Conservation (phyloP, 306 rosid genomes). For the Macrotyloma uniflorum region DNA sequence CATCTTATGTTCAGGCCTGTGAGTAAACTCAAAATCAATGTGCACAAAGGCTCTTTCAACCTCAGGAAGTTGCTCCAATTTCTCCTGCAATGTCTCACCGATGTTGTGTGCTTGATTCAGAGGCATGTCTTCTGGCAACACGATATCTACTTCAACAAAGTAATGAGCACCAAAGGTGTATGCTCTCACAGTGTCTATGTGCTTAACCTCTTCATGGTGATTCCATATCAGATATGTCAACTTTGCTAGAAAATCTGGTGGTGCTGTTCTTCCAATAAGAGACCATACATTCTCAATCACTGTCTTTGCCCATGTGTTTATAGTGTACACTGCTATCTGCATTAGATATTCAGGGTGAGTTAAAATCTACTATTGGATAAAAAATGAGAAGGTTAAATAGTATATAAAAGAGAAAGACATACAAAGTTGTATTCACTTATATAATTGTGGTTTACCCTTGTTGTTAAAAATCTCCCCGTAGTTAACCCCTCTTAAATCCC, state of each 20-base stretch:
- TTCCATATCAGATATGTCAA: slow-evolving; percentile 66
- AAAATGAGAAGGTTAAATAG: too few relatives aligned
- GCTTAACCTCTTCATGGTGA: slow-evolving; percentile 59
- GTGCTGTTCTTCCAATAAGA: slow-evolving; percentile 63
- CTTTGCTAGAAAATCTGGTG: slow-evolving; percentile 63
- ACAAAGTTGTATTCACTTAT: too few relatives aligned
- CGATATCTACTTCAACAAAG: slow-evolving; percentile 72
- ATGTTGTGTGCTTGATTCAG: slow-evolving; percentile 61
- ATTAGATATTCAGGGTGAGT: slow-evolving; percentile 21
- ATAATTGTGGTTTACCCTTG: too few relatives aligned
- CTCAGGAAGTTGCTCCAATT: slow-evolving; percentile 62
- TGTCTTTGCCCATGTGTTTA: slow-evolving; percentile 61
- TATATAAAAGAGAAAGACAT: too few relatives aligned
- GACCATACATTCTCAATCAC: slow-evolving; percentile 67
- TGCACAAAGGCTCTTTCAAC: slow-evolving; percentile 75
- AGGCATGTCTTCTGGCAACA: slow-evolving; percentile 59
- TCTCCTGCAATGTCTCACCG: slow-evolving; percentile 64
- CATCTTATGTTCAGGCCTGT: slow-evolving; percentile 63
- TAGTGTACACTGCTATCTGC: slow-evolving; percentile 68
- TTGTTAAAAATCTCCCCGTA: too few relatives aligned
- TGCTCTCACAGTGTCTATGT: slow-evolving; percentile 71
- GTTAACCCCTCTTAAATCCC: too few relatives aligned
- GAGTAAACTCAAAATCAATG: slow-evolving; percentile 62
- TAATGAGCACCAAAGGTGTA: slow-evolving; percentile 64
- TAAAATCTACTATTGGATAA: too few relatives aligned